Percentiles rank a stretch among this genome's conserved stretches.
These are phyloP conservation scores for Oehlia diaphana DNA, from an alignment of 192 early-diverging fungal genomes.

Conservation along the genomic window DNA sequence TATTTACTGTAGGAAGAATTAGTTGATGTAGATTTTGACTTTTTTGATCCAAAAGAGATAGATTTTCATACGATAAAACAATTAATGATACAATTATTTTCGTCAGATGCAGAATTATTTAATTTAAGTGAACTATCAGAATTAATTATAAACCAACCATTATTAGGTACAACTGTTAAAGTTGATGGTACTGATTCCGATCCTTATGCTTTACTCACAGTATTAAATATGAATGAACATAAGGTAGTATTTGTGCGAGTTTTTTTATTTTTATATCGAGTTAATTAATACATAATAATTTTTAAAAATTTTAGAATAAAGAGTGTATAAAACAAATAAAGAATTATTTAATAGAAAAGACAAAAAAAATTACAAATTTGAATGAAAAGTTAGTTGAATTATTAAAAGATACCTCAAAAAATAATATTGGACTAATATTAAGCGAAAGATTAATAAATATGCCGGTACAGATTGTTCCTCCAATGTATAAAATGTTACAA, in stretches of 20 bases:
- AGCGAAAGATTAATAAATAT: slow-evolving; percentile 94
- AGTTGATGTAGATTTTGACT: slow-evolving; percentile 91
- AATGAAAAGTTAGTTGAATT: slow-evolving; percentile 39
- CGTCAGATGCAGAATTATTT: slow-evolving; percentile 77
- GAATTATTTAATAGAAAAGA: slow-evolving; percentile 71
- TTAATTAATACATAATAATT: no score
- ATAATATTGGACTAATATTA: slow-evolving; percentile 66
- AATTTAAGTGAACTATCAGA: slow-evolving; percentile 78
- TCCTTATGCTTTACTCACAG: slow-evolving; percentile 86
- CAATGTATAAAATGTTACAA: slow-evolving; percentile 87
- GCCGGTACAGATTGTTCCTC: slow-evolving; percentile 89
- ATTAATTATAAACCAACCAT: slow-evolving; percentile 71
- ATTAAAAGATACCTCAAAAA: slow-evolving; percentile 35
- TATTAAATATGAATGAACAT: slow-evolving; percentile 70
- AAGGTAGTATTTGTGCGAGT: slow-evolving; percentile 28
- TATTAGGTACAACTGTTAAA: slow-evolving; percentile 88
- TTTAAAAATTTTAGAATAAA: slow-evolving; percentile 38
- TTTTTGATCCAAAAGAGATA: slow-evolving; percentile 82
- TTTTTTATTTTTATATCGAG: no score
- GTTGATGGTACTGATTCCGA: slow-evolving; percentile 76
- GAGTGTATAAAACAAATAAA: slow-evolving; percentile 27
- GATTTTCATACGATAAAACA: slow-evolving; percentile 94
- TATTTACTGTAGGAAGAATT: not conserved
- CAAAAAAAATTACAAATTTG: slow-evolving; percentile 37
- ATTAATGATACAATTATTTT: slow-evolving; percentile 77